Evolutionary conservation across 345 rosid genomes (phyloP).

Genomic region (Physaria fendleri): DNA sequence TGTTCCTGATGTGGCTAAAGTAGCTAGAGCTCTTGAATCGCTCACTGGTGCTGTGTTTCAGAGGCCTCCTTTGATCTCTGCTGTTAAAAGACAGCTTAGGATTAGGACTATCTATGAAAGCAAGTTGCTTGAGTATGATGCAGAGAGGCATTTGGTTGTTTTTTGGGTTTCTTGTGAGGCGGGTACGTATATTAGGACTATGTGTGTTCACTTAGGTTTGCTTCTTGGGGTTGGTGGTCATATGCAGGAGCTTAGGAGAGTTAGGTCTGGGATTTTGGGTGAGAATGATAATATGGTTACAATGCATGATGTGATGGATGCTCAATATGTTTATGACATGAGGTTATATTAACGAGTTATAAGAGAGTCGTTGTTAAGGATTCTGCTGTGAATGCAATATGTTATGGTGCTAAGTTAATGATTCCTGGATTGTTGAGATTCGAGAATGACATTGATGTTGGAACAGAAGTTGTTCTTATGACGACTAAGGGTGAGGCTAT

Average conservation of each 20-base stretch:
- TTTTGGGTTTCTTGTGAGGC: constrained; percentile 97
- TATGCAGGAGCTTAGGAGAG: constrained; percentile 96
- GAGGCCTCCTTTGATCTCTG: constrained; percentile 85
- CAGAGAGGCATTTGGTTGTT: constrained; percentile 77
- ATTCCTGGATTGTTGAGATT: constrained; percentile 84
- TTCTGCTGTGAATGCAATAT: constrained; percentile 89
- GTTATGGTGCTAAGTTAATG: constrained; percentile 95
- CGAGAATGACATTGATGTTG: constrained; percentile 82
- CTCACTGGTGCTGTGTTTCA: constrained; percentile 94
- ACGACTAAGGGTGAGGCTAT: constrained; percentile 94
- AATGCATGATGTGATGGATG: constrained; percentile 97
- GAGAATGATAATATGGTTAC: constrained; percentile 97
- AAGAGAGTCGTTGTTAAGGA: constrained; percentile 92
- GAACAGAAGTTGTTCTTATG: constrained; percentile 89
- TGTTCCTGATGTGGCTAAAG: constrained; percentile 77
- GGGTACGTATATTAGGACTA: constrained; percentile 87
- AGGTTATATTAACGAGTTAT: constrained; percentile 78
- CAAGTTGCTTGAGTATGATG: constrained; percentile 81
- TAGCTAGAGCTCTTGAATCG: constrained; percentile 80
- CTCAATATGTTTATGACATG: constrained; percentile 79
- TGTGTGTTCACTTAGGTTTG: constrained; percentile 92
- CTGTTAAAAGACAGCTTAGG: constrained; percentile 94
- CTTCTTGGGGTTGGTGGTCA: constrained; percentile 93
- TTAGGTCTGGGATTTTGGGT: constrained; percentile 84
- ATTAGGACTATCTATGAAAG: constrained; percentile 85